Evolutionary conservation across 495 filamentous ascomycete species (phyloP).

Genomic region (Melanomma pulvis-pyrius): DNA sequence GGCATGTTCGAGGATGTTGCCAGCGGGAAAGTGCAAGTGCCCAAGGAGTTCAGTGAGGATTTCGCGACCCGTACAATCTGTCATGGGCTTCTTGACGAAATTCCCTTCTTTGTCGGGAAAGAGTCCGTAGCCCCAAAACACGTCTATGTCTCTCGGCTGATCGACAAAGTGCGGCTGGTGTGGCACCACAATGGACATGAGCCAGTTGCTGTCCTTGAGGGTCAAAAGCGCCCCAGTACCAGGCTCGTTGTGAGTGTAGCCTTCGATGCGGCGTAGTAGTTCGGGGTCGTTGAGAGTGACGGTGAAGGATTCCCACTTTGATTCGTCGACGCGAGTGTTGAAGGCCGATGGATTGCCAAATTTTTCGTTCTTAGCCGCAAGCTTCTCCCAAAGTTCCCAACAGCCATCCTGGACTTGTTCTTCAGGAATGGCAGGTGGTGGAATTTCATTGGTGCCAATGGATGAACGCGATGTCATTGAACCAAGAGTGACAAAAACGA

Average conservation of each 20-base stretch:
- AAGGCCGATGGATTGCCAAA: slow-evolving; percentile 50
- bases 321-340: slow-evolving; percentile 42
- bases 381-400: slow-evolving; percentile 25
- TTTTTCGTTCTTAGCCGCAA: slow-evolving; percentile 15
- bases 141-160: slow-evolving; percentile 9
- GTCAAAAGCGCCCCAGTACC: slow-evolving; percentile 46
- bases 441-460: slow-evolving; percentile 13
- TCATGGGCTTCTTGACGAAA: slow-evolving; percentile 49
- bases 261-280: slow-evolving; percentile 41
- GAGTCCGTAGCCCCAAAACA: slow-evolving; percentile 45
- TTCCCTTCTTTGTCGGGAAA: slow-evolving; percentile 41
- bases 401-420: slow-evolving; percentile 15
- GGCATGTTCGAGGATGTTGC: slow-evolving; percentile 13
- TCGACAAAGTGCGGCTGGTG: slow-evolving; percentile 44
- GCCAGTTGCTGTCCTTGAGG: slow-evolving; percentile 47
- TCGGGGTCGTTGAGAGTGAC: slow-evolving; percentile 44
- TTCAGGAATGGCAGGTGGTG: slow-evolving; percentile 4
- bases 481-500: slow-evolving; percentile 22
- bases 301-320: slow-evolving; percentile 48
- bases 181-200: slow-evolving; percentile 46
- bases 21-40: slow-evolving; percentile 41
- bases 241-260: slow-evolving; percentile 42
- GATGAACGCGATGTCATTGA: slow-evolving; percentile 18
- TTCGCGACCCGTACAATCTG: slow-evolving; percentile 46
- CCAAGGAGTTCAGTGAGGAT: slow-evolving; percentile 47